phyloP scores from a whole-genome alignment of 2,329 filamentous ascomycete species.

The Colletotrichum shisoi region DNA sequence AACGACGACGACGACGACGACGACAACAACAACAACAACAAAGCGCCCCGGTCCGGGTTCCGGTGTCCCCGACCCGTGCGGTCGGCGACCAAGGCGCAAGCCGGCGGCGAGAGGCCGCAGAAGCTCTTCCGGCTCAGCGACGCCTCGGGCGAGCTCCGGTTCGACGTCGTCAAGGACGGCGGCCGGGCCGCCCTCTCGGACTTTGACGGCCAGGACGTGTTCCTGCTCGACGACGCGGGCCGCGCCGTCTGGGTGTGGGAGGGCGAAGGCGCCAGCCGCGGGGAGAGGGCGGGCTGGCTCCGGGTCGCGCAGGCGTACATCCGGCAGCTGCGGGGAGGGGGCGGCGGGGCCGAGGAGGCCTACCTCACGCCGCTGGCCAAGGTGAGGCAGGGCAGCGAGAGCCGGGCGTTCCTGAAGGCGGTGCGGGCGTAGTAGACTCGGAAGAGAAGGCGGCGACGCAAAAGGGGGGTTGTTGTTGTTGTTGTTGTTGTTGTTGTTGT shows the following conservation, averaged over 20 bases:
- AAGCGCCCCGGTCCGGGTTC: conserved; percentile 52
- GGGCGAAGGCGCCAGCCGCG: conserved; percentile 63
- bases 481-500: too few species aligned
- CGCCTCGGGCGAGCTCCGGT: conserved; percentile 63
- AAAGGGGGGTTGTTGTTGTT: too few species aligned
- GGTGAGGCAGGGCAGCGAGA: conserved; percentile 65
- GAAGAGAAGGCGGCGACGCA: neutral
- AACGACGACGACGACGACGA: too few species aligned
- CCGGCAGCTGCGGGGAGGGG: conserved; percentile 50
- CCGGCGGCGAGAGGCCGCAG: conserved; percentile 42
- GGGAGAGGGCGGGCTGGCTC: conserved; percentile 69
- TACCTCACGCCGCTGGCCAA: conserved; percentile 63
- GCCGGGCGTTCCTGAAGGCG: conserved; percentile 59
- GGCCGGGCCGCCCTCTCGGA: conserved; percentile 55
- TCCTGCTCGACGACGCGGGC: conserved; percentile 67
- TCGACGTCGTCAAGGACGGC: conserved; percentile 67
- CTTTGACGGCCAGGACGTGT: conserved; percentile 67
- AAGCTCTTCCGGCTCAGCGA: conserved; percentile 71
- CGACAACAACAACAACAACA: conserved; percentile 49
- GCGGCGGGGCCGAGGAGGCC: conserved; percentile 47
- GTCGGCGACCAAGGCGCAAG: conserved; percentile 42
- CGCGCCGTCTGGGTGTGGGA: conserved; percentile 72
- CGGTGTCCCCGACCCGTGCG: conserved; percentile 53
- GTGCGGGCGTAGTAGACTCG: conserved; percentile 47
- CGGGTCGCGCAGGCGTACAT: conserved; percentile 66